Conservation (phyloP, 1,284 basidiomycete genomes). For the Ceratorhiza oryzae-sativae region DNA sequence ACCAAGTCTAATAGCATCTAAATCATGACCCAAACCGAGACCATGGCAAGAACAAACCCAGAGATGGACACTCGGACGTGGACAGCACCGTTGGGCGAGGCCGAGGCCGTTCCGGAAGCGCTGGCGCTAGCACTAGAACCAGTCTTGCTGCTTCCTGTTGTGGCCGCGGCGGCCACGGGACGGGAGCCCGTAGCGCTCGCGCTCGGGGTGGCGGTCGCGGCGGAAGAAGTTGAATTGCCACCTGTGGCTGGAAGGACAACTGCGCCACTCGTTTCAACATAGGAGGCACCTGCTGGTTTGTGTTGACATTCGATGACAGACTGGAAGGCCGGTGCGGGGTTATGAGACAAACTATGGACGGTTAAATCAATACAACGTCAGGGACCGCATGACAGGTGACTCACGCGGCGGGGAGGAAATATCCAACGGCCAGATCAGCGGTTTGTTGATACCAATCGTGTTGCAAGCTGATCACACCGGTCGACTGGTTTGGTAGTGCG, state of each 20-base stretch:
- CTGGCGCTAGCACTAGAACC: background rate
- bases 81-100: background rate
- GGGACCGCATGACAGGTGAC: background rate
- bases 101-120: background rate
- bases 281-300: slow-evolving; percentile 63
- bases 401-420: slow-evolving; percentile 75
- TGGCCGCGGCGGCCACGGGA: background rate
- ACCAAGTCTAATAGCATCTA: background rate
- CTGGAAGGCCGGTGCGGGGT: slow-evolving; percentile 61
- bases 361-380: background rate
- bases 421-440: slow-evolving; percentile 84
- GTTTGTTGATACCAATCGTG: slow-evolving; percentile 87
- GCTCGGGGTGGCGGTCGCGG: background rate
- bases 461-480: slow-evolving; percentile 86
- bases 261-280: slow-evolving; percentile 57
- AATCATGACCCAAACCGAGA: slow-evolving; percentile 11
- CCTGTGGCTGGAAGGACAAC: slow-evolving; percentile 51
- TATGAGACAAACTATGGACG: slow-evolving; percentile 53
- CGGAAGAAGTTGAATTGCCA: slow-evolving; percentile 47
- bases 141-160: background rate
- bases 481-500: slow-evolving; percentile 48
- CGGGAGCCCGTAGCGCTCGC: background rate
- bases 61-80: background rate
- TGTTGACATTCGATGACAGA: slow-evolving; percentile 69
- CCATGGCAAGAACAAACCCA: background rate